Percentiles rank a stretch among this genome's conserved stretches.
These are phyloP conservation scores for Hemerocallis citrina DNA, from an alignment of 106 monocot species.

Conservation along the genomic window DNA sequence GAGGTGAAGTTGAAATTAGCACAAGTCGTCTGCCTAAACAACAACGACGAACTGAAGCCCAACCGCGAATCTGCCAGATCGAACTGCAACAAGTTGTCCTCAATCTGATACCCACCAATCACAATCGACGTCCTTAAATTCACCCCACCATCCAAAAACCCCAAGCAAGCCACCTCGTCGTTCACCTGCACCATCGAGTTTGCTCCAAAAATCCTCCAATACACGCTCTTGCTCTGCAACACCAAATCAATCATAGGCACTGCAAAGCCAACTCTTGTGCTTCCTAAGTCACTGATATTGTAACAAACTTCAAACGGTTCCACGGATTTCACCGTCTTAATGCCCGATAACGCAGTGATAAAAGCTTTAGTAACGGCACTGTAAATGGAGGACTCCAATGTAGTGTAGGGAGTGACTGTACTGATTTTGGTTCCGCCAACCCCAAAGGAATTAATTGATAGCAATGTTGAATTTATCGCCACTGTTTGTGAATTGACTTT, in stretches of 20 bases:
- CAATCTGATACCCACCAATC: constrained; percentile 57
- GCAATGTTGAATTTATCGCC: constrained; percentile 27
- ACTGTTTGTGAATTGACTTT: constrained; percentile 23
- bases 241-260: constrained; percentile 50
- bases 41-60: constrained; percentile 54
- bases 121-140: constrained; percentile 36
- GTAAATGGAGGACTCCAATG: constrained; percentile 36
- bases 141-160: constrained; percentile 46
- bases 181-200: constrained; percentile 54
- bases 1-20: constrained; percentile 60
- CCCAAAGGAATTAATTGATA: constrained; percentile 35
- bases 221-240: constrained; percentile 22
- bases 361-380: constrained; percentile 30
- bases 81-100: constrained; percentile 69
- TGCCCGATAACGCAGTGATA: neutral
- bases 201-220: constrained; percentile 39
- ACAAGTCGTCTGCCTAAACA: constrained; percentile 48
- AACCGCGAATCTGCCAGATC: constrained; percentile 45
- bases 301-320: constrained; percentile 37
- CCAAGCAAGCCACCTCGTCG: constrained; percentile 38
- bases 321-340: constrained; percentile 14
- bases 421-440: constrained; percentile 58
- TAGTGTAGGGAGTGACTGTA: constrained; percentile 45
- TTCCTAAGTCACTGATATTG: constrained; percentile 2
- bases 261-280: constrained; percentile 40